These are phyloP conservation scores for Fulvia fulva DNA, from an alignment of 2,329 filamentous ascomycete species.

Conservation along the genomic window DNA sequence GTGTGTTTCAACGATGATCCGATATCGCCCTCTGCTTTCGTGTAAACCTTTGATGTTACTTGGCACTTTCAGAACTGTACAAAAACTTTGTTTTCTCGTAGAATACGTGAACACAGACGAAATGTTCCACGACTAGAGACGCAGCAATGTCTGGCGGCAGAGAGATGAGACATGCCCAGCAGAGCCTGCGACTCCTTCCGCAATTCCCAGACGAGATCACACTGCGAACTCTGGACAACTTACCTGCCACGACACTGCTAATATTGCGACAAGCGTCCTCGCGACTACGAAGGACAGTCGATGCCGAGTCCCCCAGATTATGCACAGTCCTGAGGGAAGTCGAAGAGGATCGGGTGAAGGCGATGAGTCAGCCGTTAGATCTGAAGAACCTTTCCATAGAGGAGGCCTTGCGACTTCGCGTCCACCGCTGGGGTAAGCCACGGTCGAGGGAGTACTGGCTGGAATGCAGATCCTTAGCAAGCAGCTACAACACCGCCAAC, in stretches of 20 bases:
- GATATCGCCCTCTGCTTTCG: too few relatives aligned
- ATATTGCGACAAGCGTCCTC: background rate
- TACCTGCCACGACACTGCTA: background rate
- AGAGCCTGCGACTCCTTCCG: background rate
- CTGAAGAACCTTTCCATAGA: background rate
- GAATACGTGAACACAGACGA: too few relatives aligned
- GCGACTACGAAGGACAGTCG: background rate
- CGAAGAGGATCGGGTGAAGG: background rate
- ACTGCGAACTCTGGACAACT: background rate
- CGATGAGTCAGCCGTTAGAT: background rate
- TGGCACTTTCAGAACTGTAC: too few relatives aligned
- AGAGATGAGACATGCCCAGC: background rate
- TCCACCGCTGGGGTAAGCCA: background rate
- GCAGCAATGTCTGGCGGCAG: too few relatives aligned
- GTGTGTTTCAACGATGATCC: too few relatives aligned
- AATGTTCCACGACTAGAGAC: too few relatives aligned
- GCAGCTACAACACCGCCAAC: background rate
- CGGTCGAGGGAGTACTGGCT: background rate
- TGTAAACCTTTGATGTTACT: too few relatives aligned
- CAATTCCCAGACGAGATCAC: background rate
- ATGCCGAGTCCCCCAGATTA: background rate
- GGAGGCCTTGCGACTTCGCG: background rate
- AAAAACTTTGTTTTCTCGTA: too few relatives aligned
- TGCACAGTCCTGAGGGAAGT: background rate
- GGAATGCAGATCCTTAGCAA: background rate